Percentiles rank a stretch among this genome's conserved stretches.
Conservation (phyloP, 768 basidiomycete species). For the Amanita inopinata region DNA sequence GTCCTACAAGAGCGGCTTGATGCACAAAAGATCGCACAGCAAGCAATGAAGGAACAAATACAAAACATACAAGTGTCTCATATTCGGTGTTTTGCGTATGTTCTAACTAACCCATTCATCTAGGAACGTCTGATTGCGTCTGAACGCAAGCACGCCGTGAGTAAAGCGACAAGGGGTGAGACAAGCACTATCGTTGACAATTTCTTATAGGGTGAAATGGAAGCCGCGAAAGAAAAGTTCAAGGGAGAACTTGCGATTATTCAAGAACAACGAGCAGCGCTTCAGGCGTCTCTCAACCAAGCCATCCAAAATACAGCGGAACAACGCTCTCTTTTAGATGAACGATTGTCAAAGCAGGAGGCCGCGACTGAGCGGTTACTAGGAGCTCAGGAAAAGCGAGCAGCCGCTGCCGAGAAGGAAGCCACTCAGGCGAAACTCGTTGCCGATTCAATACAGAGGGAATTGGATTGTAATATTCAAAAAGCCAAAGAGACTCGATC, state of each 20-base stretch:
- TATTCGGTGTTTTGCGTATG: neutral
- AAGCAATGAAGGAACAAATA: slow-evolving; percentile 28
- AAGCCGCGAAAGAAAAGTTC: slow-evolving; percentile 23
- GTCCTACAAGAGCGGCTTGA: slow-evolving; percentile 25
- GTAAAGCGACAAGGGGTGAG: slow-evolving; percentile 16
- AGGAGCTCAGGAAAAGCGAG: slow-evolving; percentile 19
- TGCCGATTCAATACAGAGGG: slow-evolving; percentile 12
- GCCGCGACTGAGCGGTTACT: slow-evolving; percentile 18
- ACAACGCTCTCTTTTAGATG: slow-evolving; percentile 5
- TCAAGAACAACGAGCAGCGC: slow-evolving; percentile 27
- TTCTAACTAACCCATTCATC: neutral
- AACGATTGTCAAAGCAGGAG: slow-evolving; percentile 21
- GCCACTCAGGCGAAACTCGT: slow-evolving; percentile 14
- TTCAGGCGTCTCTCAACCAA: slow-evolving; percentile 17
- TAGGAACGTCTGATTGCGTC: slow-evolving; percentile 29
- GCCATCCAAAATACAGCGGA: slow-evolving; percentile 9
- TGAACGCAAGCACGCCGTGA: slow-evolving; percentile 23
- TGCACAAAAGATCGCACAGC: slow-evolving; percentile 31
- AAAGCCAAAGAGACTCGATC: slow-evolving; percentile 1
- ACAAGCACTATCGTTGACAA: slow-evolving; percentile 1
- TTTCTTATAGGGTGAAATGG: slow-evolving; percentile 15
- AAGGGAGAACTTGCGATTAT: slow-evolving; percentile 30
- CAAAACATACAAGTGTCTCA: slow-evolving; percentile 9
- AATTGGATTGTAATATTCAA: neutral
- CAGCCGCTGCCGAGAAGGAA: slow-evolving; percentile 18